Evolutionary conservation across 1,139 yeast genomes (phyloP), one percentile per base, ranked within the genome.

Genomic region (Yamadazyma spencermartinsiae): DNA sequence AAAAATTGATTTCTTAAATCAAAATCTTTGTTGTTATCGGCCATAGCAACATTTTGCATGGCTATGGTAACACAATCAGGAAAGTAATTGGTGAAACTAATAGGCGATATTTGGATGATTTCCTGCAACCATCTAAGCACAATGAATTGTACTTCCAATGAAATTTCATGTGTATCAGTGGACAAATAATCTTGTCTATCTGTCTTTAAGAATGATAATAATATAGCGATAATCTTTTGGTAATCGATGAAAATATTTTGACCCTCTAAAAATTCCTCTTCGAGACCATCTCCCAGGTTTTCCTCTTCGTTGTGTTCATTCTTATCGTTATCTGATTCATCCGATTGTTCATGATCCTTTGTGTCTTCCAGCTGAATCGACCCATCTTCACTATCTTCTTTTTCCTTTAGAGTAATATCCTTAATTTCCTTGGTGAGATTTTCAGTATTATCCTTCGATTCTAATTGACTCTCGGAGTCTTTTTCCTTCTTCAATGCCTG

Each of bases 201-300:
- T 13, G 81, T 68, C 44, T 86, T 86, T 37, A 94, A 68, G 48
- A 88, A 88, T 2, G 89, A 79, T 23, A 92, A 77, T 32, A 92
- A 63, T 33, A 90, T 89, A 40, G 82, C 87, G 35, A 89, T 82
- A 34, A 92, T 82, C 50, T 80, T 85, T 4, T 89, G 80, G 52
- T 82, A 88, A 60, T 90, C 94, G 35, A 92, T 74, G 44, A 78
- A 79, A 15, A 89, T 82, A 55, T 92, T 95, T 56, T 89, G 96
- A 0, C 97, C 97, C 3, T 87, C 87, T 13, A 83, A 70, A 8
- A 80, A 63, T 4, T 80, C 86, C 35, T 58, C 67, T 11, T 62
- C 64, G 3, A 54, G 58, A 4, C 43, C 48, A 9, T 38, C 44
- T 6, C 37, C 53, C 4, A 48, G 51, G 6, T n/a, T n/a, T n/a